Conservation (phyloP, 2,329 filamentous ascomycete species). For the Botryotinia calthae region DNA sequence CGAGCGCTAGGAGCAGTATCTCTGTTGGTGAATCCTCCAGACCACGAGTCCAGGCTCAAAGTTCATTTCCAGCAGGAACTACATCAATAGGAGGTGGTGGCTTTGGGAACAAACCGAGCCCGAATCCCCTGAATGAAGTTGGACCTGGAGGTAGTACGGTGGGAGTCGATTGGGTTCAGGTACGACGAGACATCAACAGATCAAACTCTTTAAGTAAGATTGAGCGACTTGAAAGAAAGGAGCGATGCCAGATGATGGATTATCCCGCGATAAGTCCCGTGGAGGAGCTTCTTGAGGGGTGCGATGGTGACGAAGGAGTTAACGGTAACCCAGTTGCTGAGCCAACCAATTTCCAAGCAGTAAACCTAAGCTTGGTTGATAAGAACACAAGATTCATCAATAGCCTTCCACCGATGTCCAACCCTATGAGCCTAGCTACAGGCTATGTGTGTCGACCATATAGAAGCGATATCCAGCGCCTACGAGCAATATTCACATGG, state of each 20-base stretch:
- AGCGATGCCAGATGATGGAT: conserved; percentile 93
- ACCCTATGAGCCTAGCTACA: conserved; percentile 77
- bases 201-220: conserved; percentile 91
- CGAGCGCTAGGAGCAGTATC: conserved; percentile 83
- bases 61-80: conserved; percentile 37
- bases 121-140: conserved; percentile 65
- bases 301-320: conserved; percentile 85
- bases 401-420: conserved; percentile 77
- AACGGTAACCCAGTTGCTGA: conserved; percentile 81
- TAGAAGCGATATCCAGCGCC: conserved; percentile 85
- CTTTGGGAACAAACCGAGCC: conserved; percentile 38
- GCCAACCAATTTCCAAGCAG: conserved; percentile 74
- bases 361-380: conserved; percentile 85
- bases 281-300: conserved; percentile 79
- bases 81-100: conserved; percentile 53
- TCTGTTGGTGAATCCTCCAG: conserved; percentile 55
- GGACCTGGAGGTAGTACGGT: conserved; percentile 53
- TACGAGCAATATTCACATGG: conserved; percentile 97
- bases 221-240: conserved; percentile 78
- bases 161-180: conserved; percentile 90
- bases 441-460: conserved; percentile 93
- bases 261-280: conserved; percentile 84
- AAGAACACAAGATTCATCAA: conserved; percentile 92
- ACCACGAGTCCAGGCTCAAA: conserved; percentile 37
- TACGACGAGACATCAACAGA: conserved; percentile 90